Evolutionary conservation across 2,329 filamentous ascomycete species (phyloP).

Genomic region (Dactylellina haptotyla): DNA sequence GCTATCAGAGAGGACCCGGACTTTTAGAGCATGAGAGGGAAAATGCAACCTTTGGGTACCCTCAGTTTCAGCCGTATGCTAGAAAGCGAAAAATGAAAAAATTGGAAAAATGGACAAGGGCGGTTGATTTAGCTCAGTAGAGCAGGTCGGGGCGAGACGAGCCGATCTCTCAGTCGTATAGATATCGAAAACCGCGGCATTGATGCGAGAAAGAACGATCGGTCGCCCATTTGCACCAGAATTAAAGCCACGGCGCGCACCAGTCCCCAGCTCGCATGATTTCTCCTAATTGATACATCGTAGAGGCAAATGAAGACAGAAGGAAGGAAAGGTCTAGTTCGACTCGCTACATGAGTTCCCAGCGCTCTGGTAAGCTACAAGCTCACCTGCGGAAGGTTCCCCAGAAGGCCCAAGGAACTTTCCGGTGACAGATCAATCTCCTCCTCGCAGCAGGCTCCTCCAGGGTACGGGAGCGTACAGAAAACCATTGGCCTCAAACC

Average conservation of each 20-base stretch:
- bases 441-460: too few species aligned
- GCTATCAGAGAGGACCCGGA: conserved; percentile 52
- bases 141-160: neutral
- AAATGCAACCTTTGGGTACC: neutral
- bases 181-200: conserved; percentile 24
- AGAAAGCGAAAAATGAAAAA: too few species aligned
- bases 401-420: conserved; percentile 8
- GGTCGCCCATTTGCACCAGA: neutral
- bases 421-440: conserved; percentile 12
- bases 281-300: conserved; percentile 15
- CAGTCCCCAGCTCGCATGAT: conserved; percentile 18
- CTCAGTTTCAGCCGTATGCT: neutral
- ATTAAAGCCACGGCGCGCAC: conserved; percentile 19
- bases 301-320: conserved; percentile 8
- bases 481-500: too few species aligned
- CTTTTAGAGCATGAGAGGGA: neutral
- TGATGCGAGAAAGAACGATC: conserved; percentile 35
- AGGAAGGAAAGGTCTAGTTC: conserved; percentile 3
- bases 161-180: neutral
- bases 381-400: conserved; percentile 15
- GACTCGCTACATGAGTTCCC: conserved; percentile 17
- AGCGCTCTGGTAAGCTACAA: conserved; percentile 32
- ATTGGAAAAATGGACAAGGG: too few species aligned
- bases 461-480: too few species aligned
- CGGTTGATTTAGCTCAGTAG: too few species aligned